Conservation (phyloP, 2,329 filamentous ascomycete species). For the Colletotrichum zoysiae region DNA sequence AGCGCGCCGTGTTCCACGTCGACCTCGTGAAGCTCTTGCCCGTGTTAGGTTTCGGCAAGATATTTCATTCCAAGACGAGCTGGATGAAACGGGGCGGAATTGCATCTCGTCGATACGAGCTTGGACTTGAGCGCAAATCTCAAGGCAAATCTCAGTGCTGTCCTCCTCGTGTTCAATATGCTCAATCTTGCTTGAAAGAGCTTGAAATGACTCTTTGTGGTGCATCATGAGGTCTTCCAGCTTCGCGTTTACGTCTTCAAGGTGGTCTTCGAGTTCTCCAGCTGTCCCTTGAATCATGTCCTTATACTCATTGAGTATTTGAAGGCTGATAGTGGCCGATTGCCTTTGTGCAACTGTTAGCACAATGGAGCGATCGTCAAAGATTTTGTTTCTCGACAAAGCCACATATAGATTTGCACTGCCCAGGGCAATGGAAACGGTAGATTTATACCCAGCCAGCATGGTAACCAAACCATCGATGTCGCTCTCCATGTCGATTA, state of each 20-base stretch:
- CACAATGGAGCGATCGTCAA: background rate
- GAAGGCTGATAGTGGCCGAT: background rate
- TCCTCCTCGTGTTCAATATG: slow-evolving; percentile 7
- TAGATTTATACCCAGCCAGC: slow-evolving; percentile 32
- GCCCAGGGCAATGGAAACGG: slow-evolving; percentile 3
- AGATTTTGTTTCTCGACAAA: background rate
- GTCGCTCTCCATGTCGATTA: slow-evolving; percentile 28
- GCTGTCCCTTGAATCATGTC: slow-evolving; percentile 10
- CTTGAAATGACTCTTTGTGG: background rate
- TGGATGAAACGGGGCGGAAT: background rate
- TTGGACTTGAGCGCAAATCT: slow-evolving; percentile 7
- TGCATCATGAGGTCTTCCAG: background rate
- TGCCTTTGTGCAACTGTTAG: slow-evolving; percentile 3
- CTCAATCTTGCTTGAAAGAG: background rate
- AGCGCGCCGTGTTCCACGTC: no score
- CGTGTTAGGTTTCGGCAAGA: background rate
- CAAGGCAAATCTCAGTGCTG: slow-evolving; percentile 15
- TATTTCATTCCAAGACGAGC: slow-evolving; percentile 7
- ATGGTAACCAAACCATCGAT: slow-evolving; percentile 21
- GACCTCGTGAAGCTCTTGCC: background rate
- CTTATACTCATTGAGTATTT: slow-evolving; percentile 16
- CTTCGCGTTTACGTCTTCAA: slow-evolving; percentile 13
- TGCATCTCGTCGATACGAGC: slow-evolving; percentile 8
- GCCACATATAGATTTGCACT: slow-evolving; percentile 20
- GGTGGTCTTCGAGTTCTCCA: slow-evolving; percentile 13